Conservation (phyloP, 2,329 filamentous ascomycete species). For the Colletotrichum abscissum region DNA sequence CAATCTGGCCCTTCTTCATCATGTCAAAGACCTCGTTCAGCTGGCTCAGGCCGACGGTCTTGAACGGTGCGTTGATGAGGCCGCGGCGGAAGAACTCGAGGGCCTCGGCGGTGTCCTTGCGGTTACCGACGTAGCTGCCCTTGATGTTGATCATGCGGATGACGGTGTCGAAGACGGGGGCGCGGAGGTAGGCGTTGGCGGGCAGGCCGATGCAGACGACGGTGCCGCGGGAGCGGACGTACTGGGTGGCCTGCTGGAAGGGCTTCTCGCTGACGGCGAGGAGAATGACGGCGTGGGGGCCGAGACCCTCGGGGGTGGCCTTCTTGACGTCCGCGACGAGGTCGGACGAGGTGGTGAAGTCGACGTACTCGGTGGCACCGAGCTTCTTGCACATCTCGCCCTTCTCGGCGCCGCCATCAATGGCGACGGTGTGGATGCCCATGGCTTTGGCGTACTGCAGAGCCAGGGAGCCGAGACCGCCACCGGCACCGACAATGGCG, state of each 20-base stretch:
- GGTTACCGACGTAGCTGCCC: slow-evolving; percentile 93
- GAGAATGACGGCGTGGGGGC: slow-evolving; percentile 88
- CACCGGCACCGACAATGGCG: slow-evolving; percentile 87
- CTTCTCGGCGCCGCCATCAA: slow-evolving; percentile 89
- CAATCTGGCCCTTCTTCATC: slow-evolving; percentile 77
- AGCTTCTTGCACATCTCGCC: slow-evolving; percentile 74
- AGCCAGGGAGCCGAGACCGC: slow-evolving; percentile 83
- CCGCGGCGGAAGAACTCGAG: slow-evolving; percentile 90
- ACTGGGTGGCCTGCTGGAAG: slow-evolving; percentile 93
- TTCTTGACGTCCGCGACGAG: slow-evolving; percentile 87
- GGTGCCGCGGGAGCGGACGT: slow-evolving; percentile 84
- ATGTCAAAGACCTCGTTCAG: slow-evolving; percentile 83
- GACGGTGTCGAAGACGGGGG: slow-evolving; percentile 90
- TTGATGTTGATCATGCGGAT: slow-evolving; percentile 92
- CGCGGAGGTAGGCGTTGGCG: slow-evolving; percentile 80
- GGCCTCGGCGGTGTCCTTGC: slow-evolving; percentile 87
- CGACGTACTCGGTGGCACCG: slow-evolving; percentile 80
- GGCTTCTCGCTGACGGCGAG: slow-evolving; percentile 90
- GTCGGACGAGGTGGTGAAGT: slow-evolving; percentile 82
- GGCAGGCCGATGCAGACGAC: slow-evolving; percentile 93
- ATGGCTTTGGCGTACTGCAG: slow-evolving; percentile 92
- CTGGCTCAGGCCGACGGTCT: slow-evolving; percentile 84
- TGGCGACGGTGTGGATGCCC: slow-evolving; percentile 83
- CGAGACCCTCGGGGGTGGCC: slow-evolving; percentile 81
- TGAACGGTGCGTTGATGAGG: slow-evolving; percentile 87